Conservation (phyloP, 495 filamentous ascomycete genomes). For the Lichina pygmaea region DNA sequence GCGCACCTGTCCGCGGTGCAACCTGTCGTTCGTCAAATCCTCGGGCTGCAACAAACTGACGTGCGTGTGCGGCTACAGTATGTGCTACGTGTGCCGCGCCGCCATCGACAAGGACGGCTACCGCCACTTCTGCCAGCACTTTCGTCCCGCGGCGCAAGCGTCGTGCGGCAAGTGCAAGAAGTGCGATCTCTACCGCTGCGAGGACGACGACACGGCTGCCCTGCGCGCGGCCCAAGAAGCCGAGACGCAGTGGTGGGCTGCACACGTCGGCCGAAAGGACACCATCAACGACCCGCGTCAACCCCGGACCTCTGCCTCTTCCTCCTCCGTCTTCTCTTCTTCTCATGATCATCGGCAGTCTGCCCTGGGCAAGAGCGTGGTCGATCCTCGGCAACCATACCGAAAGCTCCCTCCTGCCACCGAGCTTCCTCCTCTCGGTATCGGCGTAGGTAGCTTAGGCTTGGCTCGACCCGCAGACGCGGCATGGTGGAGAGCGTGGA, state of each 20-base stretch:
- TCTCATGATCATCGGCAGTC: too few species aligned
- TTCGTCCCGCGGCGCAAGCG: conserved; percentile 33
- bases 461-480: too few species aligned
- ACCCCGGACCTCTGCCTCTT: too few species aligned
- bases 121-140: conserved; percentile 84
- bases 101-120: conserved; percentile 40
- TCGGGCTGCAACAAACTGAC: conserved; percentile 90
- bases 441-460: too few species aligned
- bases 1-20: conserved; percentile 76
- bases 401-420: too few species aligned
- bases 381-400: too few species aligned
- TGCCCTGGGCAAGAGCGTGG: too few species aligned
- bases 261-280: too few species aligned
- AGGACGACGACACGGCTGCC: conserved; percentile 61
- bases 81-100: conserved; percentile 64
- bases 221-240: conserved; percentile 49
- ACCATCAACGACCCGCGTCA: too few species aligned
- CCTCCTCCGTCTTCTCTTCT: too few species aligned
- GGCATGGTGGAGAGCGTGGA: too few species aligned
- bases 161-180: conserved; percentile 52
- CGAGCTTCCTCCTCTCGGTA: too few species aligned
- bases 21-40: conserved; percentile 71
- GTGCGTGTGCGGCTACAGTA: conserved; percentile 92
- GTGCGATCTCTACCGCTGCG: conserved; percentile 72
- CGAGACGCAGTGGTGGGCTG: conserved; percentile 47